Conservation (phyloP, 257 asterid species). For the Capsicum chinense region DNA sequence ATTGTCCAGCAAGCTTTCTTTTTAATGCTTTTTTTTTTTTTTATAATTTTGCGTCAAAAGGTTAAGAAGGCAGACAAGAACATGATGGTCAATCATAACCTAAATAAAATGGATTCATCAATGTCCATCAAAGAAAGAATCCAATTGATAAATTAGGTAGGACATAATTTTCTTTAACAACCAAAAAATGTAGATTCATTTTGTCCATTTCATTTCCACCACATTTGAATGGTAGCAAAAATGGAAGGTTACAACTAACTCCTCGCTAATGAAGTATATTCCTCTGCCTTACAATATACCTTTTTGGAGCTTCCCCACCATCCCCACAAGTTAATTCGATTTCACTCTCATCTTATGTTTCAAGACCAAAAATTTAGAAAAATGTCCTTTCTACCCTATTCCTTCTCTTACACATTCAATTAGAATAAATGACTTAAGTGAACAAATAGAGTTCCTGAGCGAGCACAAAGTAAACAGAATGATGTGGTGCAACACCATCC, state of each 20-base stretch:
- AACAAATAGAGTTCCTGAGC: neutral
- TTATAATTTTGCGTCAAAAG: conserved; percentile 60
- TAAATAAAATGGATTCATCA: conserved; percentile 36
- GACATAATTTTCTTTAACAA: neutral
- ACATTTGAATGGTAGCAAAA: neutral
- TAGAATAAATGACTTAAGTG: neutral
- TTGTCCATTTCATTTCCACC: neutral
- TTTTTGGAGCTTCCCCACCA: neutral
- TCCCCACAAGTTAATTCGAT: neutral
- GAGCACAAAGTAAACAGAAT: neutral
- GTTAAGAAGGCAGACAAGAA: conserved; percentile 69
- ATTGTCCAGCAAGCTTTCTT: conserved; percentile 94
- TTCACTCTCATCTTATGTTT: neutral
- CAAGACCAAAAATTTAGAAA: neutral
- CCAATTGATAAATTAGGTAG: conserved; percentile 6
- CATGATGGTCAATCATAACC: conserved; percentile 68
- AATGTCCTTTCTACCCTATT: conserved; percentile 7
- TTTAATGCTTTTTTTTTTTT: conserved; percentile 60
- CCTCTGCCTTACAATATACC: neutral
- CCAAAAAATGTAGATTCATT: neutral
- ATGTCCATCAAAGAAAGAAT: neutral
- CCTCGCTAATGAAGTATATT: neutral
- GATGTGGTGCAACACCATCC: neutral
- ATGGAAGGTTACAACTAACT: neutral
- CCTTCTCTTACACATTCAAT: neutral